A percentile compares a stretch with the other conserved stretches of the same genome.
These are phyloP conservation scores for Elsinoe perseae DNA, from an alignment of 2,329 filamentous ascomycete genomes.

Conservation along the genomic window DNA sequence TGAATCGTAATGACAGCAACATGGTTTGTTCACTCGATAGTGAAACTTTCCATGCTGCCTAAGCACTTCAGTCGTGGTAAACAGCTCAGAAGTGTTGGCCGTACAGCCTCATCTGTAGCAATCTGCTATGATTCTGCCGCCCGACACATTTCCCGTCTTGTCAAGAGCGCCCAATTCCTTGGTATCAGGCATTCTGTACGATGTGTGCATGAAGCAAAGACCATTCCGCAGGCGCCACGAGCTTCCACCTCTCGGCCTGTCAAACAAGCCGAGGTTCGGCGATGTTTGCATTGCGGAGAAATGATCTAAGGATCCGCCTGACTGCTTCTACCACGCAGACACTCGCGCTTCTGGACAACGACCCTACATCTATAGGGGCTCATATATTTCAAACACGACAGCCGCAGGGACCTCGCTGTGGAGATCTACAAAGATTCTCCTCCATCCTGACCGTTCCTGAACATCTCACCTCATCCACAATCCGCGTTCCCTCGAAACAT, in stretches of 20 bases:
- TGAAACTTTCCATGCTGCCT: too few relatives aligned
- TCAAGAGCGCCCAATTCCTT: neutral
- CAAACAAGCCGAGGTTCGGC: conserved; percentile 9
- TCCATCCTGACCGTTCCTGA: neutral
- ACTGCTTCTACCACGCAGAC: neutral
- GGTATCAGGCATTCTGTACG: neutral
- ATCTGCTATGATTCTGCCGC: too few relatives aligned
- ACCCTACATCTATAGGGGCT: neutral
- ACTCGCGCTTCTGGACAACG: neutral
- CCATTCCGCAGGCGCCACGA: neutral
- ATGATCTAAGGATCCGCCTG: conserved; percentile 10
- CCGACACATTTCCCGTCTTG: too few relatives aligned
- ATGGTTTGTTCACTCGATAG: too few relatives aligned
- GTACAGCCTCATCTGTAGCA: too few relatives aligned
- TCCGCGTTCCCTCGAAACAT: neutral
- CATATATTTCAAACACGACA: conserved; percentile 10
- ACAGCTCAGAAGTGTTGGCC: too few relatives aligned
- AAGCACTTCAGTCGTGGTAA: too few relatives aligned
- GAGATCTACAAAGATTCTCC: conserved; percentile 6
- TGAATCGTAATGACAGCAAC: neutral
- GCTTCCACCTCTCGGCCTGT: neutral
- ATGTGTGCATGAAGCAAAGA: neutral
- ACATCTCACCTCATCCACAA: neutral
- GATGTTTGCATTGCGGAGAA: neutral
- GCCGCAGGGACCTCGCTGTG: neutral